Base-by-base conservation (phyloP, 2,329 filamentous ascomycete species). In the Colletotrichum higginsianum region DNA sequence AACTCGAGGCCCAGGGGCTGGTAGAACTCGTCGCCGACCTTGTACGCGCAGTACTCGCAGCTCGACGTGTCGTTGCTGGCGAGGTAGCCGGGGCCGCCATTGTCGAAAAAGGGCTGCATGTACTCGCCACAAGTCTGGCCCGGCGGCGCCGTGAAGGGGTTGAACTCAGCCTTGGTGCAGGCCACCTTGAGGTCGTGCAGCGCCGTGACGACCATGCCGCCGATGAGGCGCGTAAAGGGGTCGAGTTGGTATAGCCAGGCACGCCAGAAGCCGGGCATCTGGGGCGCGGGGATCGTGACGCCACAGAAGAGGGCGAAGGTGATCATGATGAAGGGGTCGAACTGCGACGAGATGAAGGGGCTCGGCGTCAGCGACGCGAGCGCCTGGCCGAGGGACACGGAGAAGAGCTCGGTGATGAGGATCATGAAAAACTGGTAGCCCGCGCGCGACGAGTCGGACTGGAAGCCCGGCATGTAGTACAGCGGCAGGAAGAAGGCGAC, bases 401-500 rank as follows among this genome's bases (percentile, higher is more conserved):
- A 91, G 83, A 98, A 97, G 60, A 97, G 80, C 79, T 97, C 94
- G 0, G 93, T 96, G 76, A 96, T 87, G 65, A 97, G 86, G 4
- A 97, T 83, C 83, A 97, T 94, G 79, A 97, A 85, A 87, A 97
- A 97, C 79, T 96, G 93, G 81, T 95, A 96, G 0, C 94, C 95
- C 0, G 94, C 93, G 5, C 93, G 89, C 2, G 85, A 87, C 0
- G 90, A 82, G 0, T 87, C 87, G 3, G 80, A 77, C 75, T 92
- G 89, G 79, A 97, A 90, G 0, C 93, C 93, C 0, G 94, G 93
- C 79, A 96, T 92, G 82, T 92, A 97, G 86, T 97, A 97, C 4
- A 97, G 81, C 0, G 93, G 94, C 1, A 97, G 78, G 86, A 93
- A 98, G 86, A 97, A 97, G 67, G 84, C 86, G 11, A 96, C 90